A percentile compares a stretch with the other conserved stretches of the same genome.
Conservation (phyloP, 129 eudicot genomes). For the Cynara cardunculus region DNA sequence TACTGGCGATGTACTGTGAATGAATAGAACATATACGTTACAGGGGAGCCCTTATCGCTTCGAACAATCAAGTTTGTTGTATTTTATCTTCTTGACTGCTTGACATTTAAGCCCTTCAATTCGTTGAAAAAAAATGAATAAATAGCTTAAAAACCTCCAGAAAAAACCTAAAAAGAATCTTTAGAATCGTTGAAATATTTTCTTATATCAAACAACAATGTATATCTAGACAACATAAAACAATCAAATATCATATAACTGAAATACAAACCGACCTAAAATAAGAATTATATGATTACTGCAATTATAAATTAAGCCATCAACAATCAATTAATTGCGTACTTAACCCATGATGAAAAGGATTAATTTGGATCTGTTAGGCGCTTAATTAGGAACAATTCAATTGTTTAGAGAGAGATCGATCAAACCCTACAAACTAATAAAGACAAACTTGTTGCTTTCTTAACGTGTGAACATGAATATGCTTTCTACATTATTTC, state of each 20-base stretch:
- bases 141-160: too few species aligned
- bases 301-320: background rate
- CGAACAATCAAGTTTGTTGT: too few species aligned
- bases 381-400: conserved; percentile 9
- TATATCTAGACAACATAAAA: background rate
- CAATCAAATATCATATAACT: background rate
- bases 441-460: conserved; percentile 17
- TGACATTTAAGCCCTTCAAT: too few species aligned
- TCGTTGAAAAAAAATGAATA: too few species aligned
- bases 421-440: background rate
- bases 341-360: conserved; percentile 21
- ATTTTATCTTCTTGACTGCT: too few species aligned
- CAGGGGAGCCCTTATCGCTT: too few species aligned
- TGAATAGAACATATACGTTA: too few species aligned
- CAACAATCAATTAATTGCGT: conserved; percentile 21
- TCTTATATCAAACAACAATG: background rate
- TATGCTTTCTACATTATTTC: conserved; percentile 20
- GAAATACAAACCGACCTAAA: background rate
- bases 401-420: conserved; percentile 3
- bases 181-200: too few species aligned
- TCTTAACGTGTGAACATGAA: conserved; percentile 24
- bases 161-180: too few species aligned
- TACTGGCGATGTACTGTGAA: too few species aligned
- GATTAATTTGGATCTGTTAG: conserved; percentile 21
- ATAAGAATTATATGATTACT: background rate